A percentile compares a stretch with the other conserved stretches of the same genome.
Evolutionary conservation across 768 basidiomycete species (phyloP).

Genomic region (Suillus americanus): DNA sequence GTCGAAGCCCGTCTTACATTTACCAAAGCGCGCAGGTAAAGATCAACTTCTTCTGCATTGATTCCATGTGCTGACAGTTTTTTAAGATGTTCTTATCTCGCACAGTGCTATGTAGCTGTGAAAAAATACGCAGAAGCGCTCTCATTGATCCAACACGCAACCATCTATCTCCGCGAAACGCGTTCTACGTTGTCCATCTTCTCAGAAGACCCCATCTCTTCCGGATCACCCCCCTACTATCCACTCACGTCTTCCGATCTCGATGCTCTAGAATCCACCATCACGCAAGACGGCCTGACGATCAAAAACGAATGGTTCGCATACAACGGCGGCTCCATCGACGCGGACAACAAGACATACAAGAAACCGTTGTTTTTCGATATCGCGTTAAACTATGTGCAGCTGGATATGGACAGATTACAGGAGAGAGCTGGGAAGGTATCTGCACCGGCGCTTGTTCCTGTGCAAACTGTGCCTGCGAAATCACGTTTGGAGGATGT

Average conservation of each 20-base stretch:
- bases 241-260: conserved; percentile 46
- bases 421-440: conserved; percentile 68
- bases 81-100: conserved; percentile 69
- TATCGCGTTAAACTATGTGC: conserved; percentile 89
- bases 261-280: conserved; percentile 50
- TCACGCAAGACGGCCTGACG: conserved; percentile 45
- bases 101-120: conserved; percentile 67
- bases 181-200: conserved; percentile 50
- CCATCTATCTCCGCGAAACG: conserved; percentile 74
- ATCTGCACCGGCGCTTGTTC: conserved; percentile 20
- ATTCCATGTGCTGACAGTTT: conserved; percentile 4
- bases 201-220: conserved; percentile 45
- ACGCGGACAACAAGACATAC: conserved; percentile 45
- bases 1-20: conserved; percentile 76
- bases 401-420: conserved; percentile 79
- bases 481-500: conserved; percentile 61
- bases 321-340: conserved; percentile 64
- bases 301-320: conserved; percentile 80
- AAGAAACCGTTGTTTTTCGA: conserved; percentile 94
- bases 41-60: not conserved
- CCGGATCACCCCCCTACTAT: conserved; percentile 50
- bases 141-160: conserved; percentile 66
- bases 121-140: conserved; percentile 76
- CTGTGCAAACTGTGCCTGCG: conserved; percentile 29
- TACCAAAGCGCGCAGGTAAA: conserved; percentile 71